Conservation (phyloP, 1,139 yeast genomes). For the Candida sanyaensis region DNA sequence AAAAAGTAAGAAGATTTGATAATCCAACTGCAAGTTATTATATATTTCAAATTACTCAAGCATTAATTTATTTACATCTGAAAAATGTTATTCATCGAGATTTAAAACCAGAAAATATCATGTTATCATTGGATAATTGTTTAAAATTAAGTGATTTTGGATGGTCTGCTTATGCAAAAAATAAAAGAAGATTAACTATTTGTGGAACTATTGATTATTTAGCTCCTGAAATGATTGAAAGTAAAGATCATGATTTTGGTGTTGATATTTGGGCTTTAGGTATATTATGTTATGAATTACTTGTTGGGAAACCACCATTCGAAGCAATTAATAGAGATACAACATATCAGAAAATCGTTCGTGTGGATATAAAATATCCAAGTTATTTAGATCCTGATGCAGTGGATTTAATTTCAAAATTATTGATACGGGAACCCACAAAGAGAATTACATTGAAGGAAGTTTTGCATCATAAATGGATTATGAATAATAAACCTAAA, state of each 20-base stretch:
- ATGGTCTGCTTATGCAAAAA: constrained; percentile 67
- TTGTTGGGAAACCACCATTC: constrained; percentile 91
- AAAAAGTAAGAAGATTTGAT: constrained; percentile 53
- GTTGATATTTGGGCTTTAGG: constrained; percentile 97
- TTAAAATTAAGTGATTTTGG: constrained; percentile 93
- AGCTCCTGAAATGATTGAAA: constrained; percentile 95
- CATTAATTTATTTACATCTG: constrained; percentile 73
- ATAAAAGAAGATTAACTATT: constrained; percentile 67
- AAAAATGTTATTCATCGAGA: constrained; percentile 88
- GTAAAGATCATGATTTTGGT: constrained; percentile 71
- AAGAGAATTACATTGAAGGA: constrained; percentile 62
- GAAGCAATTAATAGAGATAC: constrained; percentile 75
- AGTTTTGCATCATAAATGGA: constrained; percentile 83
- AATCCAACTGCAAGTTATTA: constrained; percentile 77
- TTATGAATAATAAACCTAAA: constrained; percentile 55
- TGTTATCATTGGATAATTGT: constrained; percentile 70
- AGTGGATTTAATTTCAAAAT: constrained; percentile 62
- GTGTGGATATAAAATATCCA: constrained; percentile 77
- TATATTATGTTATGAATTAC: constrained; percentile 77
- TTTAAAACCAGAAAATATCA: constrained; percentile 87
- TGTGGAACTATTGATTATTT: constrained; percentile 95
- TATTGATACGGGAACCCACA: constrained; percentile 68
- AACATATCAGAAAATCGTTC: constrained; percentile 78
- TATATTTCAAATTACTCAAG: constrained; percentile 80
- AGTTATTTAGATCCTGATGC: constrained; percentile 71